A percentile compares a stretch with the other conserved stretches of the same genome.
These are phyloP conservation scores for Ophiostoma australiae DNA, from an alignment of 2,329 filamentous ascomycete genomes.

Conservation along the genomic window DNA sequence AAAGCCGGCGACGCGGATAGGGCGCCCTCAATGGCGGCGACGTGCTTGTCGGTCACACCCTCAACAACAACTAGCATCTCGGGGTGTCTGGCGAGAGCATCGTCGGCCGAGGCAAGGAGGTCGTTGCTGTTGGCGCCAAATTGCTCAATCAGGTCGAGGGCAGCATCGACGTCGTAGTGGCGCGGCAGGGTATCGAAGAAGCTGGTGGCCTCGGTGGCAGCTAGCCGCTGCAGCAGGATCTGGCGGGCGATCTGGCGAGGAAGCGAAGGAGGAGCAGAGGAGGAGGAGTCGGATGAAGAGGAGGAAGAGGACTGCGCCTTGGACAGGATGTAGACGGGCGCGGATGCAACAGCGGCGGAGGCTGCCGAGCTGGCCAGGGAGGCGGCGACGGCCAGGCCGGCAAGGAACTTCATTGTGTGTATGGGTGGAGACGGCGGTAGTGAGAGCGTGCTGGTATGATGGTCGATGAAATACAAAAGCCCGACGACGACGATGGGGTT, in stretches of 20 bases:
- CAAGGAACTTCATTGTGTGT: slow-evolving; percentile 33
- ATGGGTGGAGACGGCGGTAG: slow-evolving; percentile 14
- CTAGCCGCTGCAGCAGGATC: slow-evolving; percentile 55
- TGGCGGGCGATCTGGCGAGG: slow-evolving; percentile 53
- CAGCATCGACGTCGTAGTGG: slow-evolving; percentile 42
- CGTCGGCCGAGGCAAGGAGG: slow-evolving; percentile 45
- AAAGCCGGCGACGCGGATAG: slow-evolving; percentile 44
- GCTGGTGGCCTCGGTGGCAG: slow-evolving; percentile 44
- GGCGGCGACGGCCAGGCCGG: slow-evolving; percentile 33
- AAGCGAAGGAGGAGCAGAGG: slow-evolving; percentile 39
- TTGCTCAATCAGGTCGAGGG: slow-evolving; percentile 53
- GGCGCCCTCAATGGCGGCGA: slow-evolving; percentile 40
- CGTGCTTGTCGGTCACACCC: slow-evolving; percentile 47
- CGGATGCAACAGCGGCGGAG: slow-evolving; percentile 38
- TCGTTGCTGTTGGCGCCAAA: slow-evolving; percentile 45
- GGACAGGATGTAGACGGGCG: slow-evolving; percentile 52
- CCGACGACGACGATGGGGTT: slow-evolving; percentile 7
- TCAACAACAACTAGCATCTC: slow-evolving; percentile 59
- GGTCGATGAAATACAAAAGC: slow-evolving; percentile 1
- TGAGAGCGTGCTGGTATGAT: background rate
- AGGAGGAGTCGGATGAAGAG: background rate
- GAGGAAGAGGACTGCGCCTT: slow-evolving; percentile 25
- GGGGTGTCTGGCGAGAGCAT: slow-evolving; percentile 32
- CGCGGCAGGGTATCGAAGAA: slow-evolving; percentile 45
- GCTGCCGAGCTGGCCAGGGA: slow-evolving; percentile 32